A percentile compares a stretch with the other conserved stretches of the same genome.
Conservation (phyloP, 768 basidiomycete genomes). For the Phlegmacium glaucopus region DNA sequence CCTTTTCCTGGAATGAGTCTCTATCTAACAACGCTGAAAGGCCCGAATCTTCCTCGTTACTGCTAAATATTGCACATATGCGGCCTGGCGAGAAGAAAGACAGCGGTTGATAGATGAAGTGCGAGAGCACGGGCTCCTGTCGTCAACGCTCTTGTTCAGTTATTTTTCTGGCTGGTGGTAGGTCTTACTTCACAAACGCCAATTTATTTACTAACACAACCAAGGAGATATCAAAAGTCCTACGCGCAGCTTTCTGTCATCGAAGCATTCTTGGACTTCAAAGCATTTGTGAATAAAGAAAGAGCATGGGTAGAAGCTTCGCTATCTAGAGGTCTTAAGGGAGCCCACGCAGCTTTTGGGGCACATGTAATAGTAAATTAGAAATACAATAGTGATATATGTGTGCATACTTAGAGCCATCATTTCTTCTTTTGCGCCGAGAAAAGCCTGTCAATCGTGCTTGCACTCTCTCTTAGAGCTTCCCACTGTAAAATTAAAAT, state of each 20-base stretch:
- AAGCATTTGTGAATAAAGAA: conserved; percentile 51
- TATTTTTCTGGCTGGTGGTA: conserved; percentile 72
- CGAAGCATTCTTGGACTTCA: conserved; percentile 63
- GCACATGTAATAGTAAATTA: conserved; percentile 11
- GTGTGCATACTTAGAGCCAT: background rate
- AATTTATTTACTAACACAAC: background rate
- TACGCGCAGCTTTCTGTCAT: conserved; percentile 47
- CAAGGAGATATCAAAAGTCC: conserved; percentile 57
- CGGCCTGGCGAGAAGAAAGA: conserved; percentile 75
- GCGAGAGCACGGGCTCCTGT: conserved; percentile 47
- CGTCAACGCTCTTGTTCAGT: conserved; percentile 39
- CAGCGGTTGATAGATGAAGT: conserved; percentile 42
- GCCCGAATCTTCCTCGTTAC: conserved; percentile 88
- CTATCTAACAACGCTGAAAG: conserved; percentile 26
- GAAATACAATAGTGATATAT: background rate
- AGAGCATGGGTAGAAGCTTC: conserved; percentile 68
- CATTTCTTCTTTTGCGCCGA: conserved; percentile 29
- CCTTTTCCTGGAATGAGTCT: conserved; percentile 38
- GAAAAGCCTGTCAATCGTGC: conserved; percentile 52
- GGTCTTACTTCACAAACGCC: conserved; percentile 21
- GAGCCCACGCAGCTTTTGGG: conserved; percentile 75
- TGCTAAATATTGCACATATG: conserved; percentile 81
- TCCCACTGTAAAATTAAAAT: conserved; percentile 47
- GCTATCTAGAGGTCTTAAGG: conserved; percentile 52
- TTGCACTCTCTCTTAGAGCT: conserved; percentile 39